Conservation (phyloP, 805 yeast genomes). For the Yarrowia phangngaensis region DNA sequence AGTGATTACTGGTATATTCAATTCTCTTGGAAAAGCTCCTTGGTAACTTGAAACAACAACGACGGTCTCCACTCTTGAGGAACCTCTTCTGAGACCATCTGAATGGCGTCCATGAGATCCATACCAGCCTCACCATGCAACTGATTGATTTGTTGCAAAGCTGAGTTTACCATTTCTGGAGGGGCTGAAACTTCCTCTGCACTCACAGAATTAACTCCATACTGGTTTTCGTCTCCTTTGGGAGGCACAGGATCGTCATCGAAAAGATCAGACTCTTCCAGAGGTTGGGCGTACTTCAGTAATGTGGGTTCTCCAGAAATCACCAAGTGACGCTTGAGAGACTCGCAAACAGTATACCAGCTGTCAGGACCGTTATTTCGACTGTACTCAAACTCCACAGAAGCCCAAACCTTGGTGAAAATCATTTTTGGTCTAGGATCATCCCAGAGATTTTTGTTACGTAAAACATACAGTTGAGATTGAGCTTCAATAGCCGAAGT, state of each 20-base stretch:
- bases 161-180: conserved; percentile 11
- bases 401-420: conserved; percentile 9
- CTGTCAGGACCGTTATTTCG: conserved; percentile 16
- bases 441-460: conserved; percentile 21
- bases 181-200: no score
- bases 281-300: conserved; percentile 16
- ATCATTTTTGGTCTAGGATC: conserved; percentile 21
- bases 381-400: background rate
- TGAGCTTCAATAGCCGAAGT: conserved; percentile 20
- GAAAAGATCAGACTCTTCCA: conserved; percentile 10
- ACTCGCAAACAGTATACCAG: conserved; percentile 11
- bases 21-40: background rate
- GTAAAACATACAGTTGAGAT: conserved; percentile 5
- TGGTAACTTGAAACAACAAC: background rate
- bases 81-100: conserved; percentile 12
- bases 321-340: conserved; percentile 18
- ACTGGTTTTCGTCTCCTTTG: background rate
- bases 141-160: conserved; percentile 15
- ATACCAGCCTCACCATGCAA: conserved; percentile 4
- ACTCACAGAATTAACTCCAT: background rate
- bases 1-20: no score
- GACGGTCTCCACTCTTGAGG: conserved; percentile 3
- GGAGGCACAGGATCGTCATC: conserved; percentile 24
- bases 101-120: conserved; percentile 20
- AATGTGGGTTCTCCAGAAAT: conserved; percentile 21